Base-by-base conservation (phyloP, 805 yeast species). In the Myxozyma melibiosi region DNA sequence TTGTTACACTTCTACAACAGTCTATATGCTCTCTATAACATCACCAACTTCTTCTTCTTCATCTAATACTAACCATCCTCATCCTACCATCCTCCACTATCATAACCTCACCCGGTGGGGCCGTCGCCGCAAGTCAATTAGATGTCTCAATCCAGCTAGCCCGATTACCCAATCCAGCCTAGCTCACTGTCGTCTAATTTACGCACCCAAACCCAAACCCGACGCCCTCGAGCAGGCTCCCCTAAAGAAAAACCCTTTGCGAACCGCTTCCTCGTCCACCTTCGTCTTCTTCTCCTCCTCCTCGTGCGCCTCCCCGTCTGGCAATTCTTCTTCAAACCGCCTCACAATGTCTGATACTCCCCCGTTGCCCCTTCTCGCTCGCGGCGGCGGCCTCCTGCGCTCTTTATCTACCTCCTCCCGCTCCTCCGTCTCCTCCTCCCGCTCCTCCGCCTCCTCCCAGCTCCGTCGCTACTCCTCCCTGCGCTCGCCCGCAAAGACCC, bases 361-460 rank as follows among this genome's bases (percentile, higher is more conserved):
- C n/a, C n/a, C n/a, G n/a, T n/a, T n/a, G n/a, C n/a, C 22, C 44
- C 27, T 20, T 25, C 27, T 18, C 44, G 44, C 14, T 9, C 44
- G n/a, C 41, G 24, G 9, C 41, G 9, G 38, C 31, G 30, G 47
- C 40, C 38, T 38, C 31, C 28, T 30, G 53, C 53, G 45, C 45
- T 49, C 48, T 9, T 25, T 30, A 25, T 44, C 44, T 25, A 18
- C 30, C 35, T 43, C 38, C 31, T 44, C 48, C 28, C 44, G 27
- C 37, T 13, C 48, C 34, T 47, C 53, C 27, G 24, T 48, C 40
- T 20, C 37, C 43, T 47, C 52, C 22, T 40, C 53, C n/a, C 6
- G 30, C 25, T 39, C 48, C 24, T n/a, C 52, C 20, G 28, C 45
- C n/a, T 25, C 38, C 30, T 30, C 52, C 39, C 33, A n/a, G 20